Conservation (phyloP, 192 early-diverging fungal species). For the Linnemannia exigua region DNA sequence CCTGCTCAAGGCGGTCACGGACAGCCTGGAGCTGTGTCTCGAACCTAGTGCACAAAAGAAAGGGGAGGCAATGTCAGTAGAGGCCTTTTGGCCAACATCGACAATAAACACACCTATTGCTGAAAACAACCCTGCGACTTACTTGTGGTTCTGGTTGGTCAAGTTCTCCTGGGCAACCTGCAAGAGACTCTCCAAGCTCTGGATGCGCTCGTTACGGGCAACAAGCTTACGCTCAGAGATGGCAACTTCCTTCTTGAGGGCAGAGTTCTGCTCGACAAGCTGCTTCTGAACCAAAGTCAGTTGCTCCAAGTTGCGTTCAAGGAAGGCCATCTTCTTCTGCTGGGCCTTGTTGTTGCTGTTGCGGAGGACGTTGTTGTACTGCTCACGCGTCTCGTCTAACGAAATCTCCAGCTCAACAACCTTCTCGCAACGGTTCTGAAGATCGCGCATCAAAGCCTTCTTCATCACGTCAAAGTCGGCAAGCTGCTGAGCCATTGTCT, state of each 20-base stretch:
- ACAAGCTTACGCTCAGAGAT: slow-evolving; percentile 92
- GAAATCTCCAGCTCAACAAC: slow-evolving; percentile 98
- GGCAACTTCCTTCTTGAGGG: slow-evolving; percentile 94
- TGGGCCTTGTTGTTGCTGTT: slow-evolving; percentile 88
- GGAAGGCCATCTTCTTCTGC: slow-evolving; percentile 97
- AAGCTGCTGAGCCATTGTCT: slow-evolving; percentile 84
- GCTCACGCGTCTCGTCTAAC: slow-evolving; percentile 95
- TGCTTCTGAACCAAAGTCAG: slow-evolving; percentile 96
- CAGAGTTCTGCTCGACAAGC: slow-evolving; percentile 96
- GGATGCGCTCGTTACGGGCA: slow-evolving; percentile 95
- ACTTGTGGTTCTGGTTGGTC: slow-evolving; percentile 81
- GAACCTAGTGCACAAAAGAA: slow-evolving; percentile 64
- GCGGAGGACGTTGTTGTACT: slow-evolving; percentile 89
- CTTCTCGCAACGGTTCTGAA: slow-evolving; percentile 98
- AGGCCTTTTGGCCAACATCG: neutral
- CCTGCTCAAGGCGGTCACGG: slow-evolving; percentile 85
- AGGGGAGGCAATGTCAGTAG: neutral
- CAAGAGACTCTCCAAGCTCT: slow-evolving; percentile 87
- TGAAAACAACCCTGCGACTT: neutral
- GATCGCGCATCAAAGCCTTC: slow-evolving; percentile 97
- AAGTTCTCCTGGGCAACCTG: slow-evolving; percentile 89
- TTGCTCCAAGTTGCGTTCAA: slow-evolving; percentile 98
- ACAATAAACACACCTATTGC: neutral
- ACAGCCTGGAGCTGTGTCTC: slow-evolving; percentile 86
- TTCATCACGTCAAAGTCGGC: slow-evolving; percentile 98